Conservation (phyloP, 148 eudicot species). For the Cornus suecica region DNA sequence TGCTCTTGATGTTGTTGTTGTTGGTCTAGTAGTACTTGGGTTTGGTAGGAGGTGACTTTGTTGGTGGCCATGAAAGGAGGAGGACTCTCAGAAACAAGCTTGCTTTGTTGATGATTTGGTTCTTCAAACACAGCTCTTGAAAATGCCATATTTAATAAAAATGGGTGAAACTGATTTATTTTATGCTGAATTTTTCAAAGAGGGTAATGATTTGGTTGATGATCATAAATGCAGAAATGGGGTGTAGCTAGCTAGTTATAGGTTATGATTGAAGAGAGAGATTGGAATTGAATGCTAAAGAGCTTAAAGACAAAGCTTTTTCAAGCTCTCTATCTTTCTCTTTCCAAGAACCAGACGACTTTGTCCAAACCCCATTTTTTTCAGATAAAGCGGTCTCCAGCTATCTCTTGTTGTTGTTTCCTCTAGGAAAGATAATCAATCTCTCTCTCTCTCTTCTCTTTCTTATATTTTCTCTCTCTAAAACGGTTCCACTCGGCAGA, state of each 20-base stretch:
- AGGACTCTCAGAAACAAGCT: constrained; percentile 7
- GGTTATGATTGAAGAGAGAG: constrained; percentile 16
- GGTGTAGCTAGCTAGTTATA: too few relatives aligned
- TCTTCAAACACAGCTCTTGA: constrained; percentile 18
- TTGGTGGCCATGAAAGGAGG: constrained; percentile 22
- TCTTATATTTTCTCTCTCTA: constrained; percentile 8
- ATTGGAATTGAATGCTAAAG: constrained; percentile 41
- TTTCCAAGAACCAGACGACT: constrained; percentile 27
- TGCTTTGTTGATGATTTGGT: constrained; percentile 18
- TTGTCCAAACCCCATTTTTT: constrained; percentile 14
- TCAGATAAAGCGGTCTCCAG: constrained; percentile 33
- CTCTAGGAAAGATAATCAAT: neutral
- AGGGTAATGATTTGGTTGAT: constrained; percentile 8
- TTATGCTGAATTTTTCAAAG: neutral
- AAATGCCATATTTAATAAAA: constrained; percentile 24
- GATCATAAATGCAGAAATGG: neutral
- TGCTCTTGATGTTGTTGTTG: constrained; percentile 11
- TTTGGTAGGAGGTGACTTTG: constrained; percentile 13
- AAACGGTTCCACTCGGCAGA: constrained; percentile 26
- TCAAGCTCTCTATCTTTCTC: constrained; percentile 17
- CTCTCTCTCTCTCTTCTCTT: constrained; percentile 11
- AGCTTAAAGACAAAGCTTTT: constrained; percentile 34
- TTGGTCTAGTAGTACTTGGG: constrained; percentile 9
- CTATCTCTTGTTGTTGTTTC: constrained; percentile 11
- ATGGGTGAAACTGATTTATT: neutral